Conservation (phyloP, 2,329 filamentous ascomycete species). For the Colletotrichum sp. region DNA sequence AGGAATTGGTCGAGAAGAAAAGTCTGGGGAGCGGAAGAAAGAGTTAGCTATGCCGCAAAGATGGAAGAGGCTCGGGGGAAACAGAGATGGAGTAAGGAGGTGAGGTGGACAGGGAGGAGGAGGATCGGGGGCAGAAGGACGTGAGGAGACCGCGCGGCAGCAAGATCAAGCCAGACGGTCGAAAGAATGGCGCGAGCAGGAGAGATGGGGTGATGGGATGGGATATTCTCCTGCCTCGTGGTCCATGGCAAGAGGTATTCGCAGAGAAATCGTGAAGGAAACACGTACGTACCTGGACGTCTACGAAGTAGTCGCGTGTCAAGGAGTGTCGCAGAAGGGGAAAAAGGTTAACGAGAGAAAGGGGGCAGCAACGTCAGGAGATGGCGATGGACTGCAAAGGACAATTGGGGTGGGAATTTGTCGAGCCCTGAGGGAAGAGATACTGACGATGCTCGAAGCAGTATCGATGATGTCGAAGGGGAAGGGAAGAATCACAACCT, state of each 20-base stretch:
- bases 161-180: neutral
- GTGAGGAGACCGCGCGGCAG: neutral
- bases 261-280: neutral
- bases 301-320: slow-evolving; percentile 37
- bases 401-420: neutral
- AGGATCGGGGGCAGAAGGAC: slow-evolving; percentile 1
- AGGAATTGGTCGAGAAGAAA: slow-evolving; percentile 25
- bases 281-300: slow-evolving; percentile 27
- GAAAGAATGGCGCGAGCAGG: neutral
- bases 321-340: slow-evolving; percentile 32
- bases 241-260: neutral
- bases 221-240: neutral
- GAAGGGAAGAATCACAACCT: slow-evolving; percentile 20
- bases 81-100: neutral
- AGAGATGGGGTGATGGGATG: neutral
- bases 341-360: slow-evolving; percentile 23
- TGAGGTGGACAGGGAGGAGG: slow-evolving; percentile 1
- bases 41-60: slow-evolving; percentile 27
- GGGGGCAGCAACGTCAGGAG: slow-evolving; percentile 20
- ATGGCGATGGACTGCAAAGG: slow-evolving; percentile 1
- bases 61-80: neutral
- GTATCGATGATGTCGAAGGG: slow-evolving; percentile 21
- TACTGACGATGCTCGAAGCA: slow-evolving; percentile 12
- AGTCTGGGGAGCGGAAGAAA: slow-evolving; percentile 24
- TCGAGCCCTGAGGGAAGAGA: slow-evolving; percentile 7